Base-by-base conservation (phyloP, 2,329 filamentous ascomycete genomes). In the Dactylonectria macrodidyma region DNA sequence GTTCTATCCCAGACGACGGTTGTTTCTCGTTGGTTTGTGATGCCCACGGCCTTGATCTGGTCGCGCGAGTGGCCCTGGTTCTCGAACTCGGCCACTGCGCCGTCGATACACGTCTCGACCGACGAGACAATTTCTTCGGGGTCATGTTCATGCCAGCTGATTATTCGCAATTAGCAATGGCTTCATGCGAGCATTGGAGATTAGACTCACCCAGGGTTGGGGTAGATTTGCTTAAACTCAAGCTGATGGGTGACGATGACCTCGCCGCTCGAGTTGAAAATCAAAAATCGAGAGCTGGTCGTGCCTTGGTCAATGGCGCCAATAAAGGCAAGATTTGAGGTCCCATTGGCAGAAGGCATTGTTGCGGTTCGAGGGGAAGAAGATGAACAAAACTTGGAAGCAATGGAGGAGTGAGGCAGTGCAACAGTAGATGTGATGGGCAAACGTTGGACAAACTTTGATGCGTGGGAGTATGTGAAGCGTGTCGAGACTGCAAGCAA, bases 291-390 rank as follows among this genome's bases (percentile, higher is more conserved):
- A 95, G 89, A 41, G 94, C 93, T 67, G 93, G 95, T 97, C 11
- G 95, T 97, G 66, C 95, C 95, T 77, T 97, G 94, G 78, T 97
- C 95, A 78, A 97, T 95, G 74, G 93, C 93, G 67, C 94, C 95
- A 69, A 97, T 91, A 77, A 93, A 97, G 69, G 76, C 68, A 60
- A 69, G 70, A 48, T 73, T 69, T 16, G 73, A 56, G 16, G 70
- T 69, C 58, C 71, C 70, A 62, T 75, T 75, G 52, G 78, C 68
- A 59, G 77, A 72, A 73, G 80, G 72, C 81, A 82, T 82, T 62
- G 65, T 74, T 72, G 58, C 61, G 67, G 65, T 73, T 22, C 46
- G 62, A 70, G 68, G 59, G 54, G 46, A 60, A 69, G 63, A 33
- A 77, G 68, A 16, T 44, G 47, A 26, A 62, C 3, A 2, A 7